Evolutionary conservation across 2,329 filamentous ascomycete species (phyloP), one percentile per base, ranked within the genome.

Genomic region (Zarea fungicola): DNA sequence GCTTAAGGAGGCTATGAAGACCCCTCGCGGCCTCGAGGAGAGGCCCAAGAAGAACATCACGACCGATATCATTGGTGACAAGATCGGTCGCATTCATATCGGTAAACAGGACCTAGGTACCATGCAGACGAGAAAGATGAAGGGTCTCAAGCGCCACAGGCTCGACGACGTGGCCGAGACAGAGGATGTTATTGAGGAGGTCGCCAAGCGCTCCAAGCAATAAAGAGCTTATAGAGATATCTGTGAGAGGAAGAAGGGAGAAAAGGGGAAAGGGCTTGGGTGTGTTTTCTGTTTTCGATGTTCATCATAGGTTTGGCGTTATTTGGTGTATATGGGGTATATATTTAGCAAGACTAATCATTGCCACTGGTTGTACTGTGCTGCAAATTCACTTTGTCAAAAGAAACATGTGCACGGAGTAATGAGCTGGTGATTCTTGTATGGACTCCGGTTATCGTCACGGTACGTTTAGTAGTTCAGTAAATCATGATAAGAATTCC

Each of bases 41-140:
- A 76, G 78, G 70, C 85, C 85, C 53, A 97, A 96, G 85, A 99
- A 99, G 85, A 99, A 99, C 69, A 85, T 99, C 59, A 81, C 83
- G 48, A 95, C 87, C 50, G 91, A 97, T 66, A 70, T 84, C 36
- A 89, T 99, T 72, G 93, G 93, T 65, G 93, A 99, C 71, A 97
- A 97, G 84, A 78, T 97, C 55, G 93, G 92, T 55, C 84, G 90
- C 58, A 87, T 99, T 55, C 93, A 99, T 67, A 70, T 95, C 52
- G 89, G 87, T 62, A 89, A 85, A 73, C 90, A 96, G 71, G 90
- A 99, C 71, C 78, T 99, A 51, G 77, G 76, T 63, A 80, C 86
- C 60, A 69, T 99, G 68, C 93, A 99, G 76, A 95, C 91, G 46
- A 84, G 93, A 64, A 99, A 99, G 82, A 97, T 99, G 91, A 99